Conservation (phyloP, 2,329 filamentous ascomycete genomes). For the Stagonosporopsis rhizophila region DNA sequence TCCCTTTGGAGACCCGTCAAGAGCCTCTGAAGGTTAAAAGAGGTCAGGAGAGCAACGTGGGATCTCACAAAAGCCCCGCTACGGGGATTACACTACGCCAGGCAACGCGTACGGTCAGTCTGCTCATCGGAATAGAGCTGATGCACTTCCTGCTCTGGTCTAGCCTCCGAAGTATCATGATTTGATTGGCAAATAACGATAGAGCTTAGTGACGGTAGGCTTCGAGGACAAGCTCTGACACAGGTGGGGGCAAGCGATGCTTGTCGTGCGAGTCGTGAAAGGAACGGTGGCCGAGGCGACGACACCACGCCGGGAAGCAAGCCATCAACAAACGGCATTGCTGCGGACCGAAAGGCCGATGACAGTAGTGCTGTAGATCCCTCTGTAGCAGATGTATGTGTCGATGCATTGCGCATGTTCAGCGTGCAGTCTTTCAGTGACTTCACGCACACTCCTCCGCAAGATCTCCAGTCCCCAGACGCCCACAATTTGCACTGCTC, state of each 20-base stretch:
- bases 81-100: slow-evolving; percentile 23
- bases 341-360: neutral
- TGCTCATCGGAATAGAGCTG: slow-evolving; percentile 21
- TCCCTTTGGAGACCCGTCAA: neutral
- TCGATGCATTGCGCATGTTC: neutral
- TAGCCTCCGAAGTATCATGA: slow-evolving; percentile 24
- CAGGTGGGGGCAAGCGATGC: slow-evolving; percentile 24
- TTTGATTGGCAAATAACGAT: slow-evolving; percentile 24
- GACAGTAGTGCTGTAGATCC: neutral
- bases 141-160: slow-evolving; percentile 25
- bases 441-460: slow-evolving; percentile 22
- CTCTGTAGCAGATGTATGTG: neutral
- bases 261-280: slow-evolving; percentile 24
- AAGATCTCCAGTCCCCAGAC: slow-evolving; percentile 27
- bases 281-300: slow-evolving; percentile 6
- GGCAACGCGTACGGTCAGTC: slow-evolving; percentile 9
- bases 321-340: slow-evolving; percentile 2
- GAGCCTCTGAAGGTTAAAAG: slow-evolving; percentile 11
- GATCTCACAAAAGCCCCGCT: slow-evolving; percentile 28
- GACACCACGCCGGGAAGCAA: slow-evolving; percentile 7
- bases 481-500: slow-evolving; percentile 10
- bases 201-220: slow-evolving; percentile 12
- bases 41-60: slow-evolving; percentile 23
- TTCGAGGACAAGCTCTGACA: slow-evolving; percentile 30
- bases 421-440: neutral